Evolutionary conservation across 768 basidiomycete genomes (phyloP).

Genomic region (Tulasnella sp.): DNA sequence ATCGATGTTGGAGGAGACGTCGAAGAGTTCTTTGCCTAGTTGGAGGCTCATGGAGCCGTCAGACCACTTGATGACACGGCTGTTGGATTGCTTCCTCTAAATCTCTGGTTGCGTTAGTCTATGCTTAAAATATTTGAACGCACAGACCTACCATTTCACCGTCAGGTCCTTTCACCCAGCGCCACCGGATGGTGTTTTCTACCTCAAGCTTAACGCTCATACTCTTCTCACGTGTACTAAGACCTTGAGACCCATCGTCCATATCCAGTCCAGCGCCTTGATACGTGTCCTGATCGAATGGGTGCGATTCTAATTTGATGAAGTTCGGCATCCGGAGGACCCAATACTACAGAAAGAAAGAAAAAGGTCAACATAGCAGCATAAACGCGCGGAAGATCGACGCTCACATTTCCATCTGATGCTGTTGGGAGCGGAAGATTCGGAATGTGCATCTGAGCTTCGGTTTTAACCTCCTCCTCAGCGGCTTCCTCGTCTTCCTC

Average conservation of each 20-base stretch:
- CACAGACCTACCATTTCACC: conserved; percentile 60
- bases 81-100: conserved; percentile 79
- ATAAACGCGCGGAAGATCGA: conserved; percentile 10
- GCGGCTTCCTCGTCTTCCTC: conserved; percentile 53
- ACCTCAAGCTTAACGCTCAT: conserved; percentile 81
- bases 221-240: conserved; percentile 60
- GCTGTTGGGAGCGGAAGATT: conserved; percentile 73
- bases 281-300: conserved; percentile 82
- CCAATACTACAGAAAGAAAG: conserved; percentile 71
- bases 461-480: conserved; percentile 44
- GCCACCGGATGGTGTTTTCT: conserved; percentile 92
- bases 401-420: conserved; percentile 68
- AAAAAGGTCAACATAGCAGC: not conserved
- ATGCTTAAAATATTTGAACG: conserved; percentile 12
- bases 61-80: conserved; percentile 88
- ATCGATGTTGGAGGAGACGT: conserved; percentile 71
- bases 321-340: conserved; percentile 90
- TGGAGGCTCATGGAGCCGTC: conserved; percentile 86
- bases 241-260: conserved; percentile 47
- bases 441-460: conserved; percentile 70
- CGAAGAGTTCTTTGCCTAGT: conserved; percentile 88
- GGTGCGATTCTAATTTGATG: conserved; percentile 77
- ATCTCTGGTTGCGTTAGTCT: not conserved
- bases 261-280: conserved; percentile 71
- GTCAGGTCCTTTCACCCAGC: conserved; percentile 70